These are phyloP conservation scores for Friedmanniomyces simplex DNA, from an alignment of 495 filamentous ascomycete genomes.

Conservation along the genomic window DNA sequence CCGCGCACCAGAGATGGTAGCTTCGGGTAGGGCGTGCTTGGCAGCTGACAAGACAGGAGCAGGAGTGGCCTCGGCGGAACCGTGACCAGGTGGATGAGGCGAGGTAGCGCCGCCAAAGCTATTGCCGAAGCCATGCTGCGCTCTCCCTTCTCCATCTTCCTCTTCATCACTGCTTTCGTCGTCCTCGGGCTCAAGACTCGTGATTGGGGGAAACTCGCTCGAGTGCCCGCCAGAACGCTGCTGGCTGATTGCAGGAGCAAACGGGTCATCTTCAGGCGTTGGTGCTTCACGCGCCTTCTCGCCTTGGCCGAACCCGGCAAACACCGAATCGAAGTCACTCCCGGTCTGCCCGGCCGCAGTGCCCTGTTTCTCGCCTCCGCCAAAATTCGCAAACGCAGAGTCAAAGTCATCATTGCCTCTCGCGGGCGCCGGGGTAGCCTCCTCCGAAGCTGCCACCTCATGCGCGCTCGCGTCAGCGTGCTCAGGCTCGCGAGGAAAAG, in stretches of 20 bases:
- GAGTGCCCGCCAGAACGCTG: not conserved
- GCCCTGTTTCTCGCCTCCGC: conserved; percentile 18
- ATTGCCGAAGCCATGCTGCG: conserved; percentile 80
- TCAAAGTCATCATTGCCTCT: conserved; percentile 3
- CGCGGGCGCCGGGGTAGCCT: not conserved
- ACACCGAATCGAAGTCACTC: not conserved
- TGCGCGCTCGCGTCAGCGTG: conserved; percentile 12
- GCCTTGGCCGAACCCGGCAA: conserved; percentile 42
- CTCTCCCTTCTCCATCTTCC: conserved; percentile 42
- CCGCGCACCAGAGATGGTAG: conserved; percentile 1
- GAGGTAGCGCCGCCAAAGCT: conserved; percentile 59
- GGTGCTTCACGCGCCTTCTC: conserved; percentile 27
- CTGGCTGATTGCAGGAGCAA: not conserved
- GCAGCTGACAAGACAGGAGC: not conserved
- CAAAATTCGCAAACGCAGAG: not conserved
- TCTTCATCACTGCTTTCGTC: conserved; percentile 70
- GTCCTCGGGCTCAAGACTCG: conserved; percentile 28
- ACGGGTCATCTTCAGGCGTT: conserved; percentile 23
- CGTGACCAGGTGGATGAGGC: conserved; percentile 43
- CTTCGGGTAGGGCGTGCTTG: not conserved
- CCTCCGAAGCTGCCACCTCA: not conserved
- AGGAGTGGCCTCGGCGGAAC: not conserved
- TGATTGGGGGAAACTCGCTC: conserved; percentile 85
- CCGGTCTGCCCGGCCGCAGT: not conserved
- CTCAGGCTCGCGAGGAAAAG: conserved; percentile 45